phyloP scores from a whole-genome alignment of 176 grass and related monocot genomes.

The Hyparrhenia diplandra region DNA sequence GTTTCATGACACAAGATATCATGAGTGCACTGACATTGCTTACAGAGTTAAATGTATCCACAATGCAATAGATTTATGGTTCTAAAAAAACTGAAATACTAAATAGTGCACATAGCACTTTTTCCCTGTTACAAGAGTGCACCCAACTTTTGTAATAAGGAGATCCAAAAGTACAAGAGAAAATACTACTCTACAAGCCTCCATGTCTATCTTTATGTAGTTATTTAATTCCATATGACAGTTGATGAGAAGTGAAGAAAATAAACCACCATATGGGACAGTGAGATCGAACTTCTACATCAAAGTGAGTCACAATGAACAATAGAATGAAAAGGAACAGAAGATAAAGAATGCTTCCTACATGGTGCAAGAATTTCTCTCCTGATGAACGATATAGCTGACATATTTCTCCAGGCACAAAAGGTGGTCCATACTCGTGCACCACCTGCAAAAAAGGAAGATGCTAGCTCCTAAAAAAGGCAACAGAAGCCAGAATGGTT shows the following conservation, averaged over 20 bases:
- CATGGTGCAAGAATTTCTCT: slow-evolving; percentile 87
- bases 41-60: neutral
- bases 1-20: slow-evolving; percentile 12
- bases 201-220: slow-evolving; percentile 10
- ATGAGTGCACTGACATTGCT: slow-evolving; percentile 3
- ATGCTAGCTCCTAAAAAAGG: slow-evolving; percentile 68
- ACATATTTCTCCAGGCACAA: slow-evolving; percentile 97
- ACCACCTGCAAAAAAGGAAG: slow-evolving; percentile 88
- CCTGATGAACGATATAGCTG: slow-evolving; percentile 86
- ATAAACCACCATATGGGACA: neutral
- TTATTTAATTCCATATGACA: neutral
- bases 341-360: slow-evolving; percentile 44
- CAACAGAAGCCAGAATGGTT: slow-evolving; percentile 24
- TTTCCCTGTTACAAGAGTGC: slow-evolving; percentile 1
- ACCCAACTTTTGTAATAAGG: neutral
- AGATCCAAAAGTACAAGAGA: slow-evolving; percentile 1
- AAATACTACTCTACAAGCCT: neutral
- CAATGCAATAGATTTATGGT: neutral
- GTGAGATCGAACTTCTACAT: neutral
- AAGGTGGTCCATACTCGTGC: slow-evolving; percentile 81
- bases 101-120: neutral
- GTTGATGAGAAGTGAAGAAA: slow-evolving; percentile 19
- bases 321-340: slow-evolving; percentile 23
- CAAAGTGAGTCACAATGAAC: neutral
- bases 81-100: neutral